Evolutionary conservation across 345 rosid species (phyloP), one percentile per base, ranked within the genome.

Genomic region (Eucalyptus dawsonii): DNA sequence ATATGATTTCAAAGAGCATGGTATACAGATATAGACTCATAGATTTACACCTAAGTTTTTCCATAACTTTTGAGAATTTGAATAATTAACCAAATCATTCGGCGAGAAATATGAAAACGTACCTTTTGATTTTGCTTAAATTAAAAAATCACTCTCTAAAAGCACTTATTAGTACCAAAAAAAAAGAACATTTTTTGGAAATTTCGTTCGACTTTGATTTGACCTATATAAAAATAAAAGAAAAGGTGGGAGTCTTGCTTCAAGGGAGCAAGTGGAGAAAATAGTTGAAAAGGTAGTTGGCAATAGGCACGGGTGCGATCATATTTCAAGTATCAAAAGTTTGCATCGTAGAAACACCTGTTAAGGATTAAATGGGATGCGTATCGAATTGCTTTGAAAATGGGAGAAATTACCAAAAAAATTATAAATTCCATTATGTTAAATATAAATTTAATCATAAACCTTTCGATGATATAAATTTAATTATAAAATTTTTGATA

Each of bases 401-500:
- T 31, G 12, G 14, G 2, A 19, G 58, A 62, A 62, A 62, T 62
- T 24, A 24, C 1, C 3, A 24, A 24, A 56, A 56, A 24, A 24
- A 22, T 22, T 24, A 56, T 56, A 56, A 56, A 56, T 1, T 0
- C 13, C 13, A 56, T 56, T 24, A 56, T 6, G 0, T 6, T 56
- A 0, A 0, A 0, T 56, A 24, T 2, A 9, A 56, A 24, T 56
- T 56, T 1, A 56, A 25, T 56, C 6, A 7, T 24, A 56, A 56
- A 56, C 1, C 0, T 22, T 56, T 56, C 0, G 1, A 24, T 22
- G 10, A 56, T 24, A 56, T 24, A 1, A 56, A 56, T 56, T 56
- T 5, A 56, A 25, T 56, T 3, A 1, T 24, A 56, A 56, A 24
- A 0, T 11, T 4, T 56, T 56, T 56, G 13, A 24, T 22, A 56